phyloP scores from a whole-genome alignment of 495 filamentous ascomycete species.

The Penicillium tannophilum region DNA sequence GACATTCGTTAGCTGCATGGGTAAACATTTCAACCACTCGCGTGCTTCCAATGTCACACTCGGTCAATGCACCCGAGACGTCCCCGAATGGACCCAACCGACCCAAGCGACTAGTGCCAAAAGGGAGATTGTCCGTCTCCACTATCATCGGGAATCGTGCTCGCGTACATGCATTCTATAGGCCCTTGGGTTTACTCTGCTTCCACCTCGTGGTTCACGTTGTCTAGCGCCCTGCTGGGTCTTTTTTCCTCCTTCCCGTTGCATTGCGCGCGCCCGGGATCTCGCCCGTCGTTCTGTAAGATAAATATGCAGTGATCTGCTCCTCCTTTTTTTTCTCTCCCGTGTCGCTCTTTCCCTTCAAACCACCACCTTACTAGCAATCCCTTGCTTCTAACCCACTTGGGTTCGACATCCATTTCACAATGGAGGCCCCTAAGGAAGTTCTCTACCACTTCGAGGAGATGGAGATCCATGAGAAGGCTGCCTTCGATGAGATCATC shows the following conservation, averaged over 20 bases:
- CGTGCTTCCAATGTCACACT: background rate
- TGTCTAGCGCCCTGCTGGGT: background rate
- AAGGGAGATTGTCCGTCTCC: constrained; percentile 14
- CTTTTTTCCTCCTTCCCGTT: constrained; percentile 3
- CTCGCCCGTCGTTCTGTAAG: background rate
- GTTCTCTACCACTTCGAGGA: constrained; percentile 45
- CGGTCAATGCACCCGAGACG: constrained; percentile 8
- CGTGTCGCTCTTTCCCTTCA: constrained; percentile 6
- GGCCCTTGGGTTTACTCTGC: background rate
- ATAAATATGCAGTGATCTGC: constrained; percentile 7
- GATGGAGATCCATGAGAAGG: constrained; percentile 63
- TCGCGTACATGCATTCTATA: constrained; percentile 16
- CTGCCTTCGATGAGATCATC: constrained; percentile 71
- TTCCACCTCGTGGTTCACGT: constrained; percentile 1
- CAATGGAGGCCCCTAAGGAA: constrained; percentile 29
- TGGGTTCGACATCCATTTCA: background rate
- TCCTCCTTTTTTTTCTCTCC: constrained; percentile 1
- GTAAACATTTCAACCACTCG: background rate
- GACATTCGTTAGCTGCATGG: background rate
- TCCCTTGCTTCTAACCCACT: constrained; percentile 1
- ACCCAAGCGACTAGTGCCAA: constrained; percentile 6
- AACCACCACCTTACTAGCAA: background rate
- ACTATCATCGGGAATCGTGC: constrained; percentile 15
- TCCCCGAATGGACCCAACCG: background rate
- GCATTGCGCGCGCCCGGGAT: background rate